Evolutionary conservation across 2,329 filamentous ascomycete genomes (phyloP).

Genomic region (Graphilbum fragrans): DNA sequence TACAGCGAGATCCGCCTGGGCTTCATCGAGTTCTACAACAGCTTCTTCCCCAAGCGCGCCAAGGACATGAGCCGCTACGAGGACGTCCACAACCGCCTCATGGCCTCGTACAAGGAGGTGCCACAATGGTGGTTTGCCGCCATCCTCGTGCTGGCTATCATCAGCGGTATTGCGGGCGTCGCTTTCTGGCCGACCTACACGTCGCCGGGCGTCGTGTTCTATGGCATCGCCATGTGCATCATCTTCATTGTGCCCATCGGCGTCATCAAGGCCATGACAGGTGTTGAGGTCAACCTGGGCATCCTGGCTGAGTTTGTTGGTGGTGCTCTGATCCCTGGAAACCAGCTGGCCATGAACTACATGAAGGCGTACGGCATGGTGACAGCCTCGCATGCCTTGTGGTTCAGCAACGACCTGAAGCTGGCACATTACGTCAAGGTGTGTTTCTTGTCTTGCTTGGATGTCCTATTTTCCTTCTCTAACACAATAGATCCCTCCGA

Average conservation of each 20-base stretch:
- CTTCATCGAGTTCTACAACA: slow-evolving; percentile 24
- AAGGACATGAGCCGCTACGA: slow-evolving; percentile 5
- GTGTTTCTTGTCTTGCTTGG: neutral
- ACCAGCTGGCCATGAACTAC: slow-evolving; percentile 40
- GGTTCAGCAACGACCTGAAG: slow-evolving; percentile 15
- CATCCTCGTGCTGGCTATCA: slow-evolving; percentile 29
- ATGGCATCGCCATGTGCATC: slow-evolving; percentile 33
- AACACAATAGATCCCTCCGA: slow-evolving; percentile 18
- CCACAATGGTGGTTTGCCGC: slow-evolving; percentile 43
- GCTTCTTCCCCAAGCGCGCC: slow-evolving; percentile 1
- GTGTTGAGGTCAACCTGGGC: slow-evolving; percentile 38
- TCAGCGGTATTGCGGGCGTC: slow-evolving; percentile 33
- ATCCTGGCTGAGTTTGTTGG: slow-evolving; percentile 42
- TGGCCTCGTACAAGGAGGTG: slow-evolving; percentile 33
- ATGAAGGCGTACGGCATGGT: slow-evolving; percentile 27
- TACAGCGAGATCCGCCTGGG: slow-evolving; percentile 6
- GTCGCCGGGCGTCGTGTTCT: slow-evolving; percentile 36
- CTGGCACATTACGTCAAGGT: slow-evolving; percentile 20
- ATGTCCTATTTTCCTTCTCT: too few species aligned
- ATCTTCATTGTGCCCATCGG: slow-evolving; percentile 40
- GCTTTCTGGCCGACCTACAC: slow-evolving; percentile 38
- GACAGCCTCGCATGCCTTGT: slow-evolving; percentile 11
- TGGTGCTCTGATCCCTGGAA: slow-evolving; percentile 36
- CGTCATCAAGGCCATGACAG: slow-evolving; percentile 41
- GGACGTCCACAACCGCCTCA: slow-evolving; percentile 33